Evolutionary conservation across 805 yeast genomes (phyloP).

Genomic region (Myxozyma nipponensis): DNA sequence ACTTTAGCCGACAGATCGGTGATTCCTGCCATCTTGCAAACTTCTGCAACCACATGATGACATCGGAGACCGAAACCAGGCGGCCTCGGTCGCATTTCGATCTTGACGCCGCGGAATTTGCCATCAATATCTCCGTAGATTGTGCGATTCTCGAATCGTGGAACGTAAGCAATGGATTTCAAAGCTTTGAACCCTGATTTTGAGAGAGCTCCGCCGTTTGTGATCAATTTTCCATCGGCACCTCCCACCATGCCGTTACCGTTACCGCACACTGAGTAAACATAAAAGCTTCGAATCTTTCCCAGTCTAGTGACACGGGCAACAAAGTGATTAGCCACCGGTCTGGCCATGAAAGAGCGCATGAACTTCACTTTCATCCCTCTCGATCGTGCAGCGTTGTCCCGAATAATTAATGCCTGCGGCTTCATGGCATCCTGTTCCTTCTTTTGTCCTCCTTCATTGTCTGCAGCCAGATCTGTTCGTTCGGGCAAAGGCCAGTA

Average conservation of each 20-base stretch:
- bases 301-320: slow-evolving; percentile 91
- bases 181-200: slow-evolving; percentile 95
- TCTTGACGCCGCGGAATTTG: slow-evolving; percentile 81
- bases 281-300: slow-evolving; percentile 75
- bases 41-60: slow-evolving; percentile 82
- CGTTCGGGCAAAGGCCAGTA: slow-evolving; percentile 51
- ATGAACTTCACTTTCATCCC: slow-evolving; percentile 11
- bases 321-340: slow-evolving; percentile 53
- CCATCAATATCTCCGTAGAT: slow-evolving; percentile 77
- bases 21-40: slow-evolving; percentile 90
- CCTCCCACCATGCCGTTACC: slow-evolving; percentile 89
- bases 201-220: slow-evolving; percentile 65
- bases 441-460: neutral
- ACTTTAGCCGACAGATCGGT: slow-evolving; percentile 89
- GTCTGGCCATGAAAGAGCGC: neutral
- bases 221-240: slow-evolving; percentile 90
- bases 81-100: slow-evolving; percentile 80
- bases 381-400: neutral
- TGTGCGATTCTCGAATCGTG: slow-evolving; percentile 88
- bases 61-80: slow-evolving; percentile 76
- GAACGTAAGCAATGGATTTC: slow-evolving; percentile 73
- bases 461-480: neutral
- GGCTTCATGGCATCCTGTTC: neutral
- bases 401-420: neutral
- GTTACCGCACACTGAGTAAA: slow-evolving; percentile 88